phyloP scores from a whole-genome alignment of 2,329 filamentous ascomycete genomes.

The Pleomassaria siparia region DNA sequence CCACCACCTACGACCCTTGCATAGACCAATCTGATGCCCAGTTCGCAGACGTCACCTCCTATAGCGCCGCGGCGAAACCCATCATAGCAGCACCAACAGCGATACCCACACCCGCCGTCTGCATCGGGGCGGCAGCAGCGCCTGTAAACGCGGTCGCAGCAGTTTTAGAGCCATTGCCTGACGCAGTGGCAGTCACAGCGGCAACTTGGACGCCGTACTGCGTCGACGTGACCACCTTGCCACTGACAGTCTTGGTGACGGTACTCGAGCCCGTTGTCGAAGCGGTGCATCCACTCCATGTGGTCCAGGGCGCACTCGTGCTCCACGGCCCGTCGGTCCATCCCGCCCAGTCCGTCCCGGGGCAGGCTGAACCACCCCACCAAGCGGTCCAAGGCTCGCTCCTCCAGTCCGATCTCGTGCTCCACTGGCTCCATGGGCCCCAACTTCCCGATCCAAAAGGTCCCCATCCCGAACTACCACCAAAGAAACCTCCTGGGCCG shows the following conservation, averaged over 20 bases:
- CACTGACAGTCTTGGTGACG: constrained; percentile 30
- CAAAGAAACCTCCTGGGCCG: constrained; percentile 3
- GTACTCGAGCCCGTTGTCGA: constrained; percentile 35
- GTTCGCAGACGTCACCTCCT: no score
- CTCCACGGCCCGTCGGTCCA: constrained; percentile 41
- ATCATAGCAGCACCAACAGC: constrained; percentile 20
- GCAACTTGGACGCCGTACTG: constrained; percentile 38
- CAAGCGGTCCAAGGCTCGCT: constrained; percentile 37
- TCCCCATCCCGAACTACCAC: constrained; percentile 18
- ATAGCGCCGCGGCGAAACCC: not conserved
- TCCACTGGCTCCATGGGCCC: constrained; percentile 34
- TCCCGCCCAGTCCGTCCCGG: constrained; percentile 38
- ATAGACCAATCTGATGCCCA: no score
- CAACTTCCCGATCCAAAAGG: constrained; percentile 26
- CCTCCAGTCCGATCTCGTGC: constrained; percentile 28
- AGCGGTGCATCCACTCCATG: constrained; percentile 36
- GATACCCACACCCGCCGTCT: constrained; percentile 19
- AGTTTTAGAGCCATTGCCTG: constrained; percentile 5
- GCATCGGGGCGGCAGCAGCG: constrained; percentile 15
- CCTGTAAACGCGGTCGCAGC: constrained; percentile 9
- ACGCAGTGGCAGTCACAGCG: constrained; percentile 17
- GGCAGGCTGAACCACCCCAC: constrained; percentile 38
- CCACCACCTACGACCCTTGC: no score
- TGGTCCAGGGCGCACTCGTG: constrained; percentile 39
- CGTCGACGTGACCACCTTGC: constrained; percentile 23